Evolutionary conservation across 306 rosid genomes (phyloP), one percentile per base, ranked within the genome.

Genomic region (Alnus glutinosa): DNA sequence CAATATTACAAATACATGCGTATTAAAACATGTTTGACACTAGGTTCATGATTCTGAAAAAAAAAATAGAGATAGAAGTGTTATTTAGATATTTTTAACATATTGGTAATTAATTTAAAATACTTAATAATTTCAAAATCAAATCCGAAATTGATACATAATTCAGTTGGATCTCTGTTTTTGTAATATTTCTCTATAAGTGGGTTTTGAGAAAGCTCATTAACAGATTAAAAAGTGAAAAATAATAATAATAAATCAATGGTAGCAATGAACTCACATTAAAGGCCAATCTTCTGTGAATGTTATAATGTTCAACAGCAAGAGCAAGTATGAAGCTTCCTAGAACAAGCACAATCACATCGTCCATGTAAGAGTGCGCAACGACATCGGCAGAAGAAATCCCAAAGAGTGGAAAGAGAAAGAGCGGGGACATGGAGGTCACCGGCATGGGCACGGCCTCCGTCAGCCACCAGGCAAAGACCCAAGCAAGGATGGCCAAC

Each of bases 271-370:
- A 78, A 80, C 97, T 89, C 64, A 94, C 98, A 23, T 90, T 94
- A 69, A 92, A 86, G 63, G 98, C 97, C 74, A 94, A 79, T 86
- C 98, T 83, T 72, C 88, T 85, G 51, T 94, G 98, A 0, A 94
- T 87, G 81, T 91, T 91, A 71, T 94, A 92, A 78, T 95, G 94
- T 84, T 94, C 98, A 0, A 94, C 98, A 5, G 97, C 97, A 18
- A 94, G 91, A 10, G 94, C 98, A 23, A 94, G 90, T 0, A 94
- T 88, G 79, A 94, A 94, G 76, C 97, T 92, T 9, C 98, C 98
- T 7, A 94, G 74, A 68, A 94, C 93, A 1, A 92, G 91, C 0
- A 97, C 83, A 18, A 92, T 92, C 4, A 92, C 94, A 48, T 94
- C 98, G 61, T 91, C 88, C 97, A 91, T 89, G 61, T 90, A 94